A percentile compares a stretch with the other conserved stretches of the same genome.
Conservation (phyloP, 345 rosid species). For the Eucalyptus viminalis region DNA sequence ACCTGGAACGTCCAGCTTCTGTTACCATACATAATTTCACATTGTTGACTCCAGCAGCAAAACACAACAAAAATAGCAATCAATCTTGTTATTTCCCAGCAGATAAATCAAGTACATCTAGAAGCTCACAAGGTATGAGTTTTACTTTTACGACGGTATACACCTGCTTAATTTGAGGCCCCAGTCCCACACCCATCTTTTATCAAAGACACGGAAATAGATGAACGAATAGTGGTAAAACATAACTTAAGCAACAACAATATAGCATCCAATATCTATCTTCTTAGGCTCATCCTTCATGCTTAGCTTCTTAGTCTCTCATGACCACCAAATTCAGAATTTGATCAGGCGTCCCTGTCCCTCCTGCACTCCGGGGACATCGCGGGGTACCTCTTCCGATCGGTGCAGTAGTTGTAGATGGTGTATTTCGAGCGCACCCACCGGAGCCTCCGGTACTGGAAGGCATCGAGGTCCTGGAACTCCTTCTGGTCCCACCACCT, state of each 20-base stretch:
- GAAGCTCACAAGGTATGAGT: neutral
- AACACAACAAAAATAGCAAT: neutral
- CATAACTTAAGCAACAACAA: neutral
- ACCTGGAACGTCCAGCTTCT: neutral
- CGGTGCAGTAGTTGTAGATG: slow-evolving; percentile 23
- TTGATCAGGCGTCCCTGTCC: slow-evolving; percentile 33
- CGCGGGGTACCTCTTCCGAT: slow-evolving; percentile 7
- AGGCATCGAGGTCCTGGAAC: slow-evolving; percentile 21
- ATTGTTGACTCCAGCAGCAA: neutral
- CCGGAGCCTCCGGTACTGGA: slow-evolving; percentile 16
- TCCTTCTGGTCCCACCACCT: slow-evolving; percentile 36
- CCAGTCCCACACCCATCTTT: neutral
- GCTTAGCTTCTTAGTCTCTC: neutral
- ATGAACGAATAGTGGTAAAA: neutral
- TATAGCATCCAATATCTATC: neutral
- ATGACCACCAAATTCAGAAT: neutral
- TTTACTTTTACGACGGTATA: neutral
- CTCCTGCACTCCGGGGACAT: slow-evolving; percentile 23
- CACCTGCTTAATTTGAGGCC: neutral
- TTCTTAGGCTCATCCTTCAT: neutral
- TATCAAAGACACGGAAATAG: neutral
- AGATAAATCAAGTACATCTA: neutral
- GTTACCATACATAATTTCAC: neutral
- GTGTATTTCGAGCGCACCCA: slow-evolving; percentile 25
- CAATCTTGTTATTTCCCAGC: neutral